Percentiles rank a stretch among this genome's conserved stretches.
phyloP scores from a whole-genome alignment of 305 asterid genomes.

The Caryopteris hybrid region DNA sequence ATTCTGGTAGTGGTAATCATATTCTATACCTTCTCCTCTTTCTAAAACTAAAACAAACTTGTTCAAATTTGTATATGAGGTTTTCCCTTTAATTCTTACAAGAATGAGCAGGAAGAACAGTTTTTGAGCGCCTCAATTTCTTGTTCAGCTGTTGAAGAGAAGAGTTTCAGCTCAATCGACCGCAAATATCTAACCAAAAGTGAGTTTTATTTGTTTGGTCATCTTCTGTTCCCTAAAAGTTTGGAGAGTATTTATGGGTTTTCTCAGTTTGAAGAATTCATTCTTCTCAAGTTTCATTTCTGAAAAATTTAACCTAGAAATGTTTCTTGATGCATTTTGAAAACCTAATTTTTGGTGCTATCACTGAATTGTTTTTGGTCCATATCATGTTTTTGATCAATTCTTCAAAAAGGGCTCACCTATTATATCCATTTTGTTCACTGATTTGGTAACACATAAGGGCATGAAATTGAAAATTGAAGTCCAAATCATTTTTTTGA shows the following conservation, averaged over 20 bases:
- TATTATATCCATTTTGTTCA: no score
- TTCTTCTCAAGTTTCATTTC: neutral
- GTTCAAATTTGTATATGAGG: slow-evolving; percentile 19
- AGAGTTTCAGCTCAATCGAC: slow-evolving; percentile 18
- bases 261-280: neutral
- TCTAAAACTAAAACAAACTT: slow-evolving; percentile 16
- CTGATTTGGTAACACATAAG: no score
- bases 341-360: slow-evolving; percentile 16
- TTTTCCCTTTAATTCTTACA: neutral
- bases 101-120: slow-evolving; percentile 2
- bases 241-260: neutral
- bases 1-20: slow-evolving; percentile 34
- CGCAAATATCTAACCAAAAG: neutral
- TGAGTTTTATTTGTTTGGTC: slow-evolving; percentile 23
- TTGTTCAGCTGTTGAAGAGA: neutral
- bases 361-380: no score
- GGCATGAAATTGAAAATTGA: no score
- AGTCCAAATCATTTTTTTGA: neutral
- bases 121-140: neutral
- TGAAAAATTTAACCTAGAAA: slow-evolving; percentile 11
- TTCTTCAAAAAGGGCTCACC: neutral
- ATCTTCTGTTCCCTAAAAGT: neutral
- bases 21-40: slow-evolving; percentile 40
- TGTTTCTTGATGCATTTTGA: neutral
- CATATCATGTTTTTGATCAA: neutral